Percentiles rank a stretch among this genome's conserved stretches.
Evolutionary conservation across 352 stramenopile genomes (phyloP).

Genomic region (Phytophthora idaei): DNA sequence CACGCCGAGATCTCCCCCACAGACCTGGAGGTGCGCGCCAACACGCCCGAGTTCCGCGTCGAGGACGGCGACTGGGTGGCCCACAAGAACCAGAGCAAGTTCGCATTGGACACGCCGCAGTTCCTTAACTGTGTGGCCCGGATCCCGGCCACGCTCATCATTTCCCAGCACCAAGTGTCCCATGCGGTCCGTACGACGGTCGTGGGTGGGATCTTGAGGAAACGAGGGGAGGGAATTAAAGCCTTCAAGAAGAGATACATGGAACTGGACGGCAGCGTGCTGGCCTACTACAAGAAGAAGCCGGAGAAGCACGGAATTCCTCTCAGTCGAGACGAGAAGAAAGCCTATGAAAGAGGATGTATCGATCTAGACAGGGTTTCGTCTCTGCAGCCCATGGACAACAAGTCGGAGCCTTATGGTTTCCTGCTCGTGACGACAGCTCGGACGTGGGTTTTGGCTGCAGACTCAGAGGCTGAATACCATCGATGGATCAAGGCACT

Average conservation of each 20-base stretch:
- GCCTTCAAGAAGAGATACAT: conserved; percentile 85
- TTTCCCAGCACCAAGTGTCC: conserved; percentile 42
- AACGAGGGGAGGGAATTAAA: conserved; percentile 75
- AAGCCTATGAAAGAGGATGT: conserved; percentile 54
- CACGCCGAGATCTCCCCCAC: conserved; percentile 73
- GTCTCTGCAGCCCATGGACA: conserved; percentile 71
- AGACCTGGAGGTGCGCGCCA: conserved; percentile 81
- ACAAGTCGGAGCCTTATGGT: conserved; percentile 58
- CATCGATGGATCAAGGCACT: conserved; percentile 79
- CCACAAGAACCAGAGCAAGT: conserved; percentile 68
- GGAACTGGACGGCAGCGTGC: conserved; percentile 66
- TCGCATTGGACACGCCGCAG: conserved; percentile 67
- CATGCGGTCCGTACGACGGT: conserved; percentile 37
- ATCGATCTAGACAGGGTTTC: conserved; percentile 81
- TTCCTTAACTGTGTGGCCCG: conserved; percentile 75
- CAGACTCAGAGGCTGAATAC: conserved; percentile 74
- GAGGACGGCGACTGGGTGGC: conserved; percentile 83
- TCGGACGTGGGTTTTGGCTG: conserved; percentile 73
- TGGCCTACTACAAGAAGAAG: conserved; percentile 86
- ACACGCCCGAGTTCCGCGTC: conserved; percentile 85
- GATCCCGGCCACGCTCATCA: conserved; percentile 65
- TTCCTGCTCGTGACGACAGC: conserved; percentile 77
- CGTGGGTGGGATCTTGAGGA: conserved; percentile 66
- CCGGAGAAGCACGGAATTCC: conserved; percentile 74
- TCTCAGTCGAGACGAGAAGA: conserved; percentile 71